Evolutionary conservation across 306 rosid species (phyloP), one percentile per base, ranked within the genome.

Genomic region (Casuarina glauca): DNA sequence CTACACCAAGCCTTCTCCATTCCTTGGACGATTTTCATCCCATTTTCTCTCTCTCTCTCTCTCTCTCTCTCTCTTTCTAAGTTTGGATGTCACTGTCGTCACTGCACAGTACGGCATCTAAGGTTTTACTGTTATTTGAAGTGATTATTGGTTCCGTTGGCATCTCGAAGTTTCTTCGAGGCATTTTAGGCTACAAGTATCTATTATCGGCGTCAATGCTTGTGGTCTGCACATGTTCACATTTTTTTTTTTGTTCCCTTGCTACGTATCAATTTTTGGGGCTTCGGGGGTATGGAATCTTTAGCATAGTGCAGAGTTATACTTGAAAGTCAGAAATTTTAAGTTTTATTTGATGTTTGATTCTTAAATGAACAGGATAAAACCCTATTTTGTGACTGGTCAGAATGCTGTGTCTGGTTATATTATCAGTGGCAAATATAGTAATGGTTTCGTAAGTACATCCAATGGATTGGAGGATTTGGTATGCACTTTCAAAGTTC

Each of bases 1-100:
- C 90, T 82, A 78, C 84, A 74, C 81, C 86, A 79, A 64, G 77
- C 84, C 94, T 78, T 84, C 87, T 36, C 83, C 90, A 49, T 88
- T 90, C 82, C 87, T 86, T 4, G 87, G 89, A 11, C 72, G 69
- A 72, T 80, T 82, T 69, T 68, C 77, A 1, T 64, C 77, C 70
- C 74, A 15, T 62, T 68, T 74, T 45, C 90, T 87, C 73, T 75
- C 86, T 48, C 39, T 17, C 19, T 39, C 51, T 76, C 43, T 57
- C 38, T 26, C 32, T 26, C 32, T 17, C 46, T 52, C 63, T 44
- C 74, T 35, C 32, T 42, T 3, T 69, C 48, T 61, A 1, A 72
- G 26, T 19, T 6, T 60, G 11, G 44, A 41, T 8, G 48, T 72
- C 6, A 61, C 4, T 26, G 32, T 26, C 32, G 32, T 26, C 32